Conservation (phyloP, 768 basidiomycete genomes). For the Tricholomella constricta region DNA sequence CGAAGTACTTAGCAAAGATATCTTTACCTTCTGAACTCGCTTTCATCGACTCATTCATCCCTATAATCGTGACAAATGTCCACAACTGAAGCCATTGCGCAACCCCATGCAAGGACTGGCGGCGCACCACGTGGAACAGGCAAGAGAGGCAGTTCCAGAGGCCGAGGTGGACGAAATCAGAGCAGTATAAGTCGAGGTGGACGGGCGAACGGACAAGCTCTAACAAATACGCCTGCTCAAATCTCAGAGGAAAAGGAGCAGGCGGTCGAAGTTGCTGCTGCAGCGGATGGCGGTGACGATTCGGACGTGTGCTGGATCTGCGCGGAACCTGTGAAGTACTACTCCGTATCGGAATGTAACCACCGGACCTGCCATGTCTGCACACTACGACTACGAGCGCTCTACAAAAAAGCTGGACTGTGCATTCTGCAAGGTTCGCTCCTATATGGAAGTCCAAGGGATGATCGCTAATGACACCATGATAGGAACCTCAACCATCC, state of each 20-base stretch:
- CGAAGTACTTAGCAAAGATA: neutral
- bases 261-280: slow-evolving; percentile 10
- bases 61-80: slow-evolving; percentile 9
- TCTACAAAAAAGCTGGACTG: slow-evolving; percentile 93
- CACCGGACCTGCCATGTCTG: slow-evolving; percentile 97
- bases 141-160: slow-evolving; percentile 16
- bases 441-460: neutral
- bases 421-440: slow-evolving; percentile 93
- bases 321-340: slow-evolving; percentile 91
- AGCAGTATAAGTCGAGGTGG: slow-evolving; percentile 9
- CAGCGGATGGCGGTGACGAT: slow-evolving; percentile 37
- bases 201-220: slow-evolving; percentile 8
- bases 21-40: neutral
- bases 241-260: neutral
- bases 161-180: slow-evolving; percentile 14
- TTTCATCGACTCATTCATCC: neutral
- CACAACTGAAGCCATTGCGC: slow-evolving; percentile 3
- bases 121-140: slow-evolving; percentile 8
- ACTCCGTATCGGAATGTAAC: slow-evolving; percentile 85
- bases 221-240: neutral
- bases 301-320: slow-evolving; percentile 84
- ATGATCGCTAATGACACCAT: neutral
- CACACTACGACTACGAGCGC: slow-evolving; percentile 78
- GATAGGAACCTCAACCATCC: slow-evolving; percentile 68
- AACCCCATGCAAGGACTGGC: slow-evolving; percentile 1